phyloP scores from a whole-genome alignment of 1,284 basidiomycete species.

The Cryptococcus sp. region DNA sequence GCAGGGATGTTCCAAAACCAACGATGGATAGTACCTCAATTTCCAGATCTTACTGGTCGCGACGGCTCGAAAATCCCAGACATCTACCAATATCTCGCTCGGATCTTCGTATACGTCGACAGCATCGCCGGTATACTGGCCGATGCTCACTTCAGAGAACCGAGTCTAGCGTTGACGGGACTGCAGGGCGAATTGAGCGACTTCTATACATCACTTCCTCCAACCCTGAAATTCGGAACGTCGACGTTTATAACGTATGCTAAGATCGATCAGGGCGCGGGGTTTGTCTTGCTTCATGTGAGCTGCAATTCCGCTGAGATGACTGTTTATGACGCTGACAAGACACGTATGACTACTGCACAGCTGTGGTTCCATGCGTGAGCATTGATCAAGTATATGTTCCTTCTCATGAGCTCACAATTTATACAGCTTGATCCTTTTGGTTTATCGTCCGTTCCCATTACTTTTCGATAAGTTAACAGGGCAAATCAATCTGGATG shows the following conservation, averaged over 20 bases:
- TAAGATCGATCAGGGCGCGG: slow-evolving; percentile 12
- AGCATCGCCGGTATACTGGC: slow-evolving; percentile 6
- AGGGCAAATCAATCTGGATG: slow-evolving; percentile 1
- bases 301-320: not conserved
- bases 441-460: slow-evolving; percentile 18
- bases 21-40: slow-evolving; percentile 4
- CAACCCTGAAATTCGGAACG: slow-evolving; percentile 20
- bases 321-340: not conserved
- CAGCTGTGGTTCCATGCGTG: slow-evolving; percentile 29
- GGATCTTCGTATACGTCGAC: slow-evolving; percentile 11
- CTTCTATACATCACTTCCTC: slow-evolving; percentile 18
- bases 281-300: slow-evolving; percentile 28
- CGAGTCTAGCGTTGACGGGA: slow-evolving; percentile 2
- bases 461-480: slow-evolving; percentile 6
- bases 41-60: slow-evolving; percentile 5
- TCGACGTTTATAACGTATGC: slow-evolving; percentile 24
- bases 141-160: not conserved
- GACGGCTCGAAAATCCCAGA: slow-evolving; percentile 9
- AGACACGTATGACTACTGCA: not conserved
- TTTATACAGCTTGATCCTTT: slow-evolving; percentile 18
- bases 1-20: slow-evolving; percentile 14
- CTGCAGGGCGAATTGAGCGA: slow-evolving; percentile 21
- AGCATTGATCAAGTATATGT: not conserved
- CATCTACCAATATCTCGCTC: slow-evolving; percentile 17
- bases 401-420: not conserved